These are phyloP conservation scores for Xerocomellus dryophilus DNA, from an alignment of 768 basidiomycete species.

Conservation along the genomic window DNA sequence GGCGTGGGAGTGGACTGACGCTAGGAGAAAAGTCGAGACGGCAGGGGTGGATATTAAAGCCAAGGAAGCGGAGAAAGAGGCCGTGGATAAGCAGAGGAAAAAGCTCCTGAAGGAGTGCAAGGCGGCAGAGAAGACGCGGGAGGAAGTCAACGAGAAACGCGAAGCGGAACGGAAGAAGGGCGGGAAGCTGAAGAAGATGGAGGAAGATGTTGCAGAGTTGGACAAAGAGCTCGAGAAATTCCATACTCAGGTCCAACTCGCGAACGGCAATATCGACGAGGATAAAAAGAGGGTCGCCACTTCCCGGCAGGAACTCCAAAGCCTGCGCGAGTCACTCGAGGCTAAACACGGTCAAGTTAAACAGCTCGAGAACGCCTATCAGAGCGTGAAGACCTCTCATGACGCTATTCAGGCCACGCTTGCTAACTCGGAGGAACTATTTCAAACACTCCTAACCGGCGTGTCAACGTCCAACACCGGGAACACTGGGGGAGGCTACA, in stretches of 20 bases:
- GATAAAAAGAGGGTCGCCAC: slow-evolving; percentile 61
- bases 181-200: slow-evolving; percentile 84
- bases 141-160: slow-evolving; percentile 66
- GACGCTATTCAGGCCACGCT: slow-evolving; percentile 58
- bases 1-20: slow-evolving; percentile 86
- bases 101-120: slow-evolving; percentile 52
- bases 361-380: slow-evolving; percentile 51
- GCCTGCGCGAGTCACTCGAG: slow-evolving; percentile 56
- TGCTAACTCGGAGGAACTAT: slow-evolving; percentile 79
- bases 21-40: slow-evolving; percentile 45
- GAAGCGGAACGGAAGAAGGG: slow-evolving; percentile 91
- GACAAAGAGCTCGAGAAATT: slow-evolving; percentile 81
- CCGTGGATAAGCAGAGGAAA: slow-evolving; percentile 46
- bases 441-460: slow-evolving; percentile 92
- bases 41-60: slow-evolving; percentile 56
- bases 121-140: slow-evolving; percentile 64
- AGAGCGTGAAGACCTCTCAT: slow-evolving; percentile 66
- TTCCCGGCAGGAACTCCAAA: slow-evolving; percentile 54
- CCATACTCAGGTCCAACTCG: slow-evolving; percentile 82
- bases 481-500: slow-evolving; percentile 84
- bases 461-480: slow-evolving; percentile 67
- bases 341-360: slow-evolving; percentile 61
- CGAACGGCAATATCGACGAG: slow-evolving; percentile 68
- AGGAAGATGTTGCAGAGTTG: slow-evolving; percentile 72
- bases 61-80: slow-evolving; percentile 48